These are phyloP conservation scores for Tephrocybe sp. DNA, from an alignment of 768 basidiomycete genomes.

Conservation along the genomic window DNA sequence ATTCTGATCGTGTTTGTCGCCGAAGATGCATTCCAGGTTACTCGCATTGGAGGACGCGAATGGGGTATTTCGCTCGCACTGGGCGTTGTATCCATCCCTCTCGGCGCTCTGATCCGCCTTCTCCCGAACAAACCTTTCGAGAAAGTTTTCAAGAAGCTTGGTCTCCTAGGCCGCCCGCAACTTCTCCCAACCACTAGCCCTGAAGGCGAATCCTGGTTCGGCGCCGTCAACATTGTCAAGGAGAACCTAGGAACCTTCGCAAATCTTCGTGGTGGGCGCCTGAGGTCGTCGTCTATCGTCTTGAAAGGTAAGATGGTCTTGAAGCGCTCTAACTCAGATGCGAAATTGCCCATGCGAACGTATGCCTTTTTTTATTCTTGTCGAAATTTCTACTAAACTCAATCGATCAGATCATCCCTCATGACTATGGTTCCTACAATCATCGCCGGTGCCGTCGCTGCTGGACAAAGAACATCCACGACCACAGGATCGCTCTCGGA, in stretches of 20 bases:
- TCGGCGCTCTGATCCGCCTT: conserved; percentile 78
- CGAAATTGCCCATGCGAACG: conserved; percentile 51
- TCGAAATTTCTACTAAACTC: not conserved
- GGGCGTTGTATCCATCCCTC: conserved; percentile 83
- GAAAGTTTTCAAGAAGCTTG: conserved; percentile 41
- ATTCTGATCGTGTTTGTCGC: conserved; percentile 89
- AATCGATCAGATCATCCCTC: conserved; percentile 27
- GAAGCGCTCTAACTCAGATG: conserved; percentile 45
- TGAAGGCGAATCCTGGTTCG: conserved; percentile 69
- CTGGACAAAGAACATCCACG: conserved; percentile 68
- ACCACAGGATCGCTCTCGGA: conserved; percentile 58
- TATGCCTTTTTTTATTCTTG: conserved; percentile 16
- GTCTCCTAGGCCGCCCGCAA: conserved; percentile 64
- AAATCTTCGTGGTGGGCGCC: conserved; percentile 84
- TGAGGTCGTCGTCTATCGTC: conserved; percentile 84
- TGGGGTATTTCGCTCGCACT: conserved; percentile 94
- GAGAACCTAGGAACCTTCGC: conserved; percentile 86
- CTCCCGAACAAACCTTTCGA: conserved; percentile 84
- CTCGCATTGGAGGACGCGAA: conserved; percentile 72
- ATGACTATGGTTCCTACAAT: conserved; percentile 55
- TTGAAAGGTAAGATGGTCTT: conserved; percentile 69
- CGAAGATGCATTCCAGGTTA: conserved; percentile 89
- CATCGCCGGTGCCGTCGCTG: conserved; percentile 46
- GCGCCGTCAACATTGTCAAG: conserved; percentile 77
- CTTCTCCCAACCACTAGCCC: conserved; percentile 63